Evolutionary conservation across 225 moss, liverwort and hornwort genomes (phyloP), one percentile per base, ranked within the genome.

Genomic region (Antitrichia curtipendula): DNA sequence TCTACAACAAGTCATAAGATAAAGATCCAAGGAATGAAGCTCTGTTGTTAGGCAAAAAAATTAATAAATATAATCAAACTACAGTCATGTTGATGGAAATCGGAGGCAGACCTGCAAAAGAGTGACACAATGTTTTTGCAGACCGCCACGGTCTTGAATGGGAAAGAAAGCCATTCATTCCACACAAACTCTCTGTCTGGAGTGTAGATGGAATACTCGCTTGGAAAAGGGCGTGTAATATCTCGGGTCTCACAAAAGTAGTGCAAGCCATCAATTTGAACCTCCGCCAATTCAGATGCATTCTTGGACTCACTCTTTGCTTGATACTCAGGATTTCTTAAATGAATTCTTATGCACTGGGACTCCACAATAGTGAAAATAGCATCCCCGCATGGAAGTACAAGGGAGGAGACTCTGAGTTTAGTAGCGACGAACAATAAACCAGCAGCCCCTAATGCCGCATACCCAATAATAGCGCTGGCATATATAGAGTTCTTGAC

Each of bases 101-200:
- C 63, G 75, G 85, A 75, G 64, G 85, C 91, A 91, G 83, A 99
- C 99, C 99, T 99, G 99, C 88, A 99, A 92, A 71, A 99, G 96
- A 87, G 93, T 94, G n/a, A 92, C 94, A 91, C 99, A 99, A 90
- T 99, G 99, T 73, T 87, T 90, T 52, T 89, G 93, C 63, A 99
- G 90, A 75, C 99, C 99, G 50, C n/a, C n/a, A 97, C 87, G 69
- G 93, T 89, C 92, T 91, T 95, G 86, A 99, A 99, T 62, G 99
- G 96, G n/a, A 92, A 89, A 50, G 97, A 94, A 86, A 99, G 93
- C 99, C 99, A 99, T 78, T 92, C 88, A 82, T 99, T 99, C 99
- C 99, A 99, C 25, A 97, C 97, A 84, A 97, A 99, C 88, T 99
- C 99, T 83, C 91, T 95, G 86, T 99, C 99, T 75, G 99, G 97